Evolutionary conservation across 1,284 basidiomycete genomes (phyloP), one percentile per base, ranked within the genome.

Genomic region (Naganishia cerealis): DNA sequence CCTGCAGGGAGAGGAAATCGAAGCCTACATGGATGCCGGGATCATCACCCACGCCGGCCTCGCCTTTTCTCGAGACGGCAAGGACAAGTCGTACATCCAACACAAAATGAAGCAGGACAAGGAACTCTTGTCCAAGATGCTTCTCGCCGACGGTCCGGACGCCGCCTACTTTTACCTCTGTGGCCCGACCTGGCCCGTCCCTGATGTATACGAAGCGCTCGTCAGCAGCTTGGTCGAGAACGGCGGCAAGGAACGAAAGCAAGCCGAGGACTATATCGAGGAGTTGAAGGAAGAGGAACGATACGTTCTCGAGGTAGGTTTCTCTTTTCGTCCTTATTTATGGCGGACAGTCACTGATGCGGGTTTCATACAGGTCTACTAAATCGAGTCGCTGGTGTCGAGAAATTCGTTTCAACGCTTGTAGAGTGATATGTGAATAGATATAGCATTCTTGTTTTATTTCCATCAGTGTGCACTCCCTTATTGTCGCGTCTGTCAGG

Each of bases 161-260:
- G 81, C 87, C 39, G 93, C 90, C 26, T 91, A 90, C 75, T 99
- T 99, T 82, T 98, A 95, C 81, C 85, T 99, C 61, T 98, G 96
- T 80, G 96, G 96, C 43, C 94, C 94, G 46, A 97, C 94, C 33
- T 97, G 94, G 94, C 95, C 95, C 33, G 94, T 98, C 18, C 94
- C 95, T 6, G 96, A 99, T 76, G 92, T 99, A 16, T 95, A 91
- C 76, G 90, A 95, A 80, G 91, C 94, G 0, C 84, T 99, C 58
- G 88, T 94, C 21, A 86, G 86, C 42, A 88, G 91, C 1, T 83
- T 97, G 71, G 85, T 86, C 46, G 86, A 88, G 77, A 87, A 88
- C 74, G 87, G 88, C 71, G 88, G 88, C 33, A 83, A 87, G 77
- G 84, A 86, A 18, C 82, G 84, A 63, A 84, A 87, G 71, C 81